phyloP scores from a whole-genome alignment of 2,329 filamentous ascomycete genomes.

The Aspergillus ochraceoroseus region DNA sequence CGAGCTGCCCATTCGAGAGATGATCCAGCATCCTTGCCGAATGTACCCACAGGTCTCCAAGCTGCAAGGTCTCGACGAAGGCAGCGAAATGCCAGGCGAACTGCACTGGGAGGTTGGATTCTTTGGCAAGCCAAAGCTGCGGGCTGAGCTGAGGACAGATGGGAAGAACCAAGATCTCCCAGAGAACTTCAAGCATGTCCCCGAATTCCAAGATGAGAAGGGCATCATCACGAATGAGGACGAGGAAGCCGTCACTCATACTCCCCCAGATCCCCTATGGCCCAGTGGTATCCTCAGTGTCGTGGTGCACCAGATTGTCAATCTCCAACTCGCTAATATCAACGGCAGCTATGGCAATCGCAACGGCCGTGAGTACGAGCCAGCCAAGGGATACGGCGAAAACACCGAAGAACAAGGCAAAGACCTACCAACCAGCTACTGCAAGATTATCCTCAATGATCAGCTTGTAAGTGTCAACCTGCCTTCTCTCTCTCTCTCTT shows the following conservation, averaged over 20 bases:
- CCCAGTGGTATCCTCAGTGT: constrained; percentile 83
- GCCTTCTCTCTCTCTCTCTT: background rate
- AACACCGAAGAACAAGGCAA: constrained; percentile 77
- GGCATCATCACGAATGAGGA: constrained; percentile 66
- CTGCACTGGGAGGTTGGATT: constrained; percentile 95
- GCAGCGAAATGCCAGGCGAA: constrained; percentile 84
- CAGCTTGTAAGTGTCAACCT: constrained; percentile 54
- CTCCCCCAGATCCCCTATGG: constrained; percentile 93
- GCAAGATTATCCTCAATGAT: constrained; percentile 86
- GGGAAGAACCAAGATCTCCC: constrained; percentile 77
- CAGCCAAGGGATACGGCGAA: constrained; percentile 78
- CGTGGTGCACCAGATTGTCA: constrained; percentile 90
- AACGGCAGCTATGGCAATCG: constrained; percentile 77
- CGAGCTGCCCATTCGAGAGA: constrained; percentile 86
- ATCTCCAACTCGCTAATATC: constrained; percentile 84
- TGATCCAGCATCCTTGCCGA: constrained; percentile 87
- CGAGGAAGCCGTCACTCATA: constrained; percentile 81
- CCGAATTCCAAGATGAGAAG: constrained; percentile 82
- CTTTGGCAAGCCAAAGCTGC: constrained; percentile 85
- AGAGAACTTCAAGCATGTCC: constrained; percentile 64
- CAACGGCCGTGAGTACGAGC: constrained; percentile 82
- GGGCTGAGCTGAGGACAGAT: constrained; percentile 76
- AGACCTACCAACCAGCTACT: constrained; percentile 83
- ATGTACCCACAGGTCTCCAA: constrained; percentile 89
- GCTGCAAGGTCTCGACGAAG: constrained; percentile 74